Base-by-base conservation (phyloP, 768 basidiomycete species). In the Imleria badia region DNA sequence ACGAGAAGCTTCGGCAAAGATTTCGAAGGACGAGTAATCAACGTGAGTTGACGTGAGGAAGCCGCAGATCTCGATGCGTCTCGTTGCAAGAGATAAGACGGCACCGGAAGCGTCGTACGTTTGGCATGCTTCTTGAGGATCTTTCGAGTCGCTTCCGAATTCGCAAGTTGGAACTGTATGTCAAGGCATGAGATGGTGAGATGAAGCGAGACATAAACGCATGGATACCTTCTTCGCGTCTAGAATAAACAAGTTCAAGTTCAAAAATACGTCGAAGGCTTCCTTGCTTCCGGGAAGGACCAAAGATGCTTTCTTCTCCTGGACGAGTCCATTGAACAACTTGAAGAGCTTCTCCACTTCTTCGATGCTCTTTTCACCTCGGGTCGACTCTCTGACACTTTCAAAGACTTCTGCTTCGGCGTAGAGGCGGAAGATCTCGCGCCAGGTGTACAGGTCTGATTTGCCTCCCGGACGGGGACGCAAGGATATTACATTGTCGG, bases 121-220 rank as follows among this genome's bases (percentile, higher is more conserved):
- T 96, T 96, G 29, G 90, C 81, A 66, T 95, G 94, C 66, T 97
- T 97, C 78, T 96, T 96, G 48, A 96, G 80, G 55, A 94, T 94
- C 73, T 97, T 97, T 35, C 93, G 83, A 3, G 87, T 89, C 2
- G 94, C 94, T 69, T 96, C 93, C 8, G 86, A 79, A 64, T 92
- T 96, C 8, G 91, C 93, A 36, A 80, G 66, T 64, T 93, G 87
- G 65, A 94, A 91, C 88, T 89, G 34, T 17, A 19, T 13, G 33
- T 17, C 14, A 39, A 35, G 33, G 8, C 10, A 7, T 49, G 35
- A 59, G 22, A 34, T 45, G 23, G 54, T 23, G 14, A 20, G 5
- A 39, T 7, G 30, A 31, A 29, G 26, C 11, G 36, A 45, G 31
- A 11, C 1, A 46, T 2, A 19, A 44, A 22, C 44, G 14, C 3